A percentile compares a stretch with the other conserved stretches of the same genome.
Conservation (phyloP, 345 rosid genomes). For the Mangifera indica region DNA sequence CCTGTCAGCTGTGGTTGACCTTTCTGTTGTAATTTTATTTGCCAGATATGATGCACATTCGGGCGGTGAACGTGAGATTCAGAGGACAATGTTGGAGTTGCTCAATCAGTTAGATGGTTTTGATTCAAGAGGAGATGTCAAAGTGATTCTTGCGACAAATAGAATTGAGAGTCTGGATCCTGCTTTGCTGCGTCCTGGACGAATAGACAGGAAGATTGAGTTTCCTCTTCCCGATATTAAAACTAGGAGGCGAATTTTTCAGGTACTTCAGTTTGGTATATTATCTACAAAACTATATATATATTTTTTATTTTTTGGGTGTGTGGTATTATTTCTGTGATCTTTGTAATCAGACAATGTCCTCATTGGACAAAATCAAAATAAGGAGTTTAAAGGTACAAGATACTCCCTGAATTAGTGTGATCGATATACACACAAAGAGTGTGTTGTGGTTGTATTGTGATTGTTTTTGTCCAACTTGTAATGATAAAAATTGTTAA, state of each 20-base stretch:
- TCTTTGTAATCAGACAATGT: no score
- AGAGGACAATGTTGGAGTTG: constrained; percentile 35
- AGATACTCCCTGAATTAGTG: no score
- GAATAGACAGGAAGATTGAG: constrained; percentile 27
- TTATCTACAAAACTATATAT: no score
- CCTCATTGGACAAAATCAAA: no score
- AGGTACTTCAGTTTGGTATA: not conserved
- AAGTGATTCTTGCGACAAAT: constrained; percentile 35
- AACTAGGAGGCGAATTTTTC: constrained; percentile 30
- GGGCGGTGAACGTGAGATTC: constrained; percentile 35
- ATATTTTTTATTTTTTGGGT: no score
- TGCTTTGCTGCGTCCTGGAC: constrained; percentile 27
- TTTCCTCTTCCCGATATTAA: constrained; percentile 32
- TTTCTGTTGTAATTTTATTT: not conserved
- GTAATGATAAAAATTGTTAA: no score
- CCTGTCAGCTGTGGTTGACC: not conserved
- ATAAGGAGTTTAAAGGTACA: no score
- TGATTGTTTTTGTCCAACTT: no score
- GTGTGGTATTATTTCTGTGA: no score
- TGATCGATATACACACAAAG: no score
- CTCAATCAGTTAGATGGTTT: constrained; percentile 35
- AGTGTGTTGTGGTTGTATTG: no score
- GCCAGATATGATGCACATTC: constrained; percentile 31
- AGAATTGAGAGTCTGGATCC: constrained; percentile 31
- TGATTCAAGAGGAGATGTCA: constrained; percentile 33